These are phyloP conservation scores for Calonectria hongkongensis DNA, from an alignment of 2,329 filamentous ascomycete species.

Conservation along the genomic window DNA sequence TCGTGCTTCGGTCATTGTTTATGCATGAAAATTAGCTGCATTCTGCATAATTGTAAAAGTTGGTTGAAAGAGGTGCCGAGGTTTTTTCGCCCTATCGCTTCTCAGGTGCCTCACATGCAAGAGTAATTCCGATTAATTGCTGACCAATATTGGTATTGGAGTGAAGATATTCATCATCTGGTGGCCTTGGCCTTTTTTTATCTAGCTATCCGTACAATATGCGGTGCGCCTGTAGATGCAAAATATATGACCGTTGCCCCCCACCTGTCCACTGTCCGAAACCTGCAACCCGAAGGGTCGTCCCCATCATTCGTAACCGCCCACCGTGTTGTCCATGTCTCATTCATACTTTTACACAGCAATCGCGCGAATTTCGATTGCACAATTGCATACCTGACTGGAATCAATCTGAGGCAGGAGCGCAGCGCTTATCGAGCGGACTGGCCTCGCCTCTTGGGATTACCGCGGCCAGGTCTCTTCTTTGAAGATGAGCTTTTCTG, in stretches of 20 bases:
- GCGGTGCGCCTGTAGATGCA: constrained; percentile 53
- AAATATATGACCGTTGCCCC: constrained; percentile 42
- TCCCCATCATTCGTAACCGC: constrained; percentile 30
- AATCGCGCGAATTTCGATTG: constrained; percentile 16
- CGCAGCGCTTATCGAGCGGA: constrained; percentile 44
- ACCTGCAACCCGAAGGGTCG: constrained; percentile 32
- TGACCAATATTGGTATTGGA: constrained; percentile 44
- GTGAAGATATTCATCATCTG: constrained; percentile 55
- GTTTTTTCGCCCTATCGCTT: neutral
- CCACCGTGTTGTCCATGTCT: constrained; percentile 46
- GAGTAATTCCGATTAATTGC: neutral
- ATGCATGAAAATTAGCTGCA: too few species aligned
- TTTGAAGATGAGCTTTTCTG: constrained; percentile 72
- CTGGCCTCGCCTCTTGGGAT: constrained; percentile 73
- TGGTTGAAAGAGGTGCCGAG: too few species aligned
- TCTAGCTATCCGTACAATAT: constrained; percentile 48
- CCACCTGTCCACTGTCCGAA: constrained; percentile 41
- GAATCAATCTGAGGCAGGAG: neutral
- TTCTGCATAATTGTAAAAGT: too few species aligned
- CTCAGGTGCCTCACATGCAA: neutral
- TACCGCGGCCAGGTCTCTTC: constrained; percentile 72
- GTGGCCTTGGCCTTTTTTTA: constrained; percentile 43
- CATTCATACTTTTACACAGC: constrained; percentile 49
- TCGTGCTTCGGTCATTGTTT: too few species aligned
- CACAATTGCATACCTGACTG: constrained; percentile 22